phyloP scores from a whole-genome alignment of 345 rosid genomes.

The Angophora floribunda region DNA sequence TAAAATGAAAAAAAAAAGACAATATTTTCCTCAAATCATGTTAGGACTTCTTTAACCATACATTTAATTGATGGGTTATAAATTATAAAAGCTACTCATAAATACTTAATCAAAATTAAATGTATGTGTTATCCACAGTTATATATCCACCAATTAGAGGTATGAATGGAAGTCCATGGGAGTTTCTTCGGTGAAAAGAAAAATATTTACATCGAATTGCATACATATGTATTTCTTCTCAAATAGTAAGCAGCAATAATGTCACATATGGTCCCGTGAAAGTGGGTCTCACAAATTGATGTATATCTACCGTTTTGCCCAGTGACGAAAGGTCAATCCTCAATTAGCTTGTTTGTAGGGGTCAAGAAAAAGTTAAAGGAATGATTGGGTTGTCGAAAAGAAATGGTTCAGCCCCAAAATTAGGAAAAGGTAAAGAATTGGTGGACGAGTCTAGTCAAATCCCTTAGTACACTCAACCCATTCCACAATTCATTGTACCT shows the following conservation, averaged over 20 bases:
- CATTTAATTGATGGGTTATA: background rate
- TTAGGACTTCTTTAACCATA: background rate
- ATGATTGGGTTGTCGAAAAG: background rate
- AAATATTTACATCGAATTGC: background rate
- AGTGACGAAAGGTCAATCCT: too few relatives aligned
- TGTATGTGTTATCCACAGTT: background rate
- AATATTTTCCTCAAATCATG: background rate
- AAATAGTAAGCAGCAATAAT: background rate
- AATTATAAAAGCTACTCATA: background rate
- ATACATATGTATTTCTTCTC: background rate
- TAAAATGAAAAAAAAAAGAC: too few relatives aligned
- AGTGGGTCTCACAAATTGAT: background rate
- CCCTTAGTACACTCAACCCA: background rate
- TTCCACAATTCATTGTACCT: background rate
- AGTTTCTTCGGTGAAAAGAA: background rate
- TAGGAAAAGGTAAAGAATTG: background rate
- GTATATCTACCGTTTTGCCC: background rate
- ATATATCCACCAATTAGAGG: background rate
- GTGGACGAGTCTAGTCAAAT: background rate
- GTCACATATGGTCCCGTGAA: background rate
- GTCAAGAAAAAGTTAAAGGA: too few relatives aligned
- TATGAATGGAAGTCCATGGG: background rate
- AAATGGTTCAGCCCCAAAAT: background rate
- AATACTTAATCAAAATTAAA: background rate
- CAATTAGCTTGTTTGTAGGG: background rate